A percentile compares a stretch with the other conserved stretches of the same genome.
Conservation (phyloP, 1,139 yeast genomes). For the Saccharomyces uvarum region DNA sequence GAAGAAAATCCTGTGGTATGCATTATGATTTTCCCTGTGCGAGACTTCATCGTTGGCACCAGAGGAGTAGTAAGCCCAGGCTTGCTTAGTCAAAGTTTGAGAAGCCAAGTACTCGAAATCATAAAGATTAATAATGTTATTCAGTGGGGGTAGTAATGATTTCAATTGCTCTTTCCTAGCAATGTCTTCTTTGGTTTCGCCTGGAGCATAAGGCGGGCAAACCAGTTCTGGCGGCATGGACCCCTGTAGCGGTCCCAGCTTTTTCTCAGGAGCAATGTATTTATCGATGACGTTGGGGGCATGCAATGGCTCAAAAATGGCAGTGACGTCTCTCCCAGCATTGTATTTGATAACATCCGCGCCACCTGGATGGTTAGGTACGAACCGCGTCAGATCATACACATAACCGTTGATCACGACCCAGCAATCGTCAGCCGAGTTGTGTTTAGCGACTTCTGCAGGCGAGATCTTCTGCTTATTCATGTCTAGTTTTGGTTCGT, state of each 20-base stretch:
- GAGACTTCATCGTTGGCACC: conserved; percentile 92
- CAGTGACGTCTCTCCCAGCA: conserved; percentile 90
- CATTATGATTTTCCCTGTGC: conserved; percentile 78
- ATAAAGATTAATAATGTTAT: conserved; percentile 29
- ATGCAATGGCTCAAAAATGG: conserved; percentile 78
- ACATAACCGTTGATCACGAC: conserved; percentile 77
- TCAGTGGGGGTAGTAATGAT: conserved; percentile 32
- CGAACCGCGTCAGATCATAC: conserved; percentile 72
- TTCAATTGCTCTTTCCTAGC: conserved; percentile 47
- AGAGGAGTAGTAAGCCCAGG: conserved; percentile 88
- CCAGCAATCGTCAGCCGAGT: conserved; percentile 74
- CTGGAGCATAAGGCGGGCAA: conserved; percentile 30
- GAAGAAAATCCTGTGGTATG: conserved; percentile 80
- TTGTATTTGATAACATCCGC: conserved; percentile 58
- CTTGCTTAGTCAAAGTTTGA: conserved; percentile 62
- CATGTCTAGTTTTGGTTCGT: conserved; percentile 14
- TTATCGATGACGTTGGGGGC: conserved; percentile 69
- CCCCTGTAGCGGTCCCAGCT: conserved; percentile 38
- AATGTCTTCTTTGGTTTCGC: conserved; percentile 45
- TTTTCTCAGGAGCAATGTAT: conserved; percentile 39
- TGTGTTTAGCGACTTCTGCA: conserved; percentile 49
- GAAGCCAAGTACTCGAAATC: conserved; percentile 77
- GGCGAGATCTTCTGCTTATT: conserved; percentile 28
- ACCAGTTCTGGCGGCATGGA: conserved; percentile 25
- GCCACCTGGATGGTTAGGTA: conserved; percentile 87